Base-by-base conservation (phyloP, 805 yeast species). In the Scheffersomyces ergatensis region DNA sequence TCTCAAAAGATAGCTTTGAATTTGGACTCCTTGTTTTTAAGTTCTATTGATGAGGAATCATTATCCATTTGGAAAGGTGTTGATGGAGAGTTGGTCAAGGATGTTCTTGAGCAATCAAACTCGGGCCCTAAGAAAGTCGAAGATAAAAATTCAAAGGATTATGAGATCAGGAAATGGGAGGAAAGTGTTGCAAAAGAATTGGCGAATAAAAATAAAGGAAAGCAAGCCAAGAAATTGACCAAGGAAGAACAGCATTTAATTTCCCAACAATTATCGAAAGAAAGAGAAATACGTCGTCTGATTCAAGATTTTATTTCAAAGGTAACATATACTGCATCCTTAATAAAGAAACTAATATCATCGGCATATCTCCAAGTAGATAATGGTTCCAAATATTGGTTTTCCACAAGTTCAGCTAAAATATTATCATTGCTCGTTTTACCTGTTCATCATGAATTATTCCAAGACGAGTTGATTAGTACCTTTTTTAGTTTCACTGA, bases 101-200 rank as follows among this genome's bases (percentile, higher is more conserved):
- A 87, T 53, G 79, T 86, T 4, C 60, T 86, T 36, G 76, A 73
- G 27, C 55, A 59, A 25, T 51, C 57, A 11, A 12, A 7, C 14
- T 26, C 29, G 14, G 65, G 64, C 40, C 35, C 55, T 2, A 75
- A 70, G 54, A 63, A 67, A 12, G 65, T 68, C 24, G 62, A 63
- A 25, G 78, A 79, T 55, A 87, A 85, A 57, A 87, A 87, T 57
- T 67, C 87, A 1, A 89, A 83, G 55, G 96, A 89, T 53, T 88
- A 88, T 52, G 95, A 85, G 52, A 85, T 90, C 2, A 66, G 77
- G 44, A 81, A 87, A 58, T 92, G 98, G 98, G 99, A 93, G 57
- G 89, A 83, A 50, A 77, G 77, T 38, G 76, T 93, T 24, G 79
- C 92, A 52, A 80, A 80, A 47, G 92, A 89, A 54, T 70, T 89